These are phyloP conservation scores for Mortierella claussenii DNA, from an alignment of 192 early-diverging fungal species.

Conservation along the genomic window DNA sequence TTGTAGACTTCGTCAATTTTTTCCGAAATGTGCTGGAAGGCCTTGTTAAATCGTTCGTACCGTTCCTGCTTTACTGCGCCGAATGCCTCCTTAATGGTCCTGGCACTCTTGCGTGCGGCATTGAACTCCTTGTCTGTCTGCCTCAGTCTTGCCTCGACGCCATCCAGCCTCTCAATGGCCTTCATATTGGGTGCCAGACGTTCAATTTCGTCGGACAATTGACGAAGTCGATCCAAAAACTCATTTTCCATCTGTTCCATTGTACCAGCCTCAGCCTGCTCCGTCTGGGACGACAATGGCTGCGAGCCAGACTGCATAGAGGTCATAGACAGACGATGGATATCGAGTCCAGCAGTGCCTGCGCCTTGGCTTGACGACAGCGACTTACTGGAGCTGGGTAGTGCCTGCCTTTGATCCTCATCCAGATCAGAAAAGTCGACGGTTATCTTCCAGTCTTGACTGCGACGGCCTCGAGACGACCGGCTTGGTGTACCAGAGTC, in stretches of 20 bases:
- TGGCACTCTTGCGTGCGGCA: constrained; percentile 80
- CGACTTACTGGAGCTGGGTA: constrained; percentile 19
- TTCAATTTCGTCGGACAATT: constrained; percentile 77
- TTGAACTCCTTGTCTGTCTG: constrained; percentile 89
- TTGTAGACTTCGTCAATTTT: constrained; percentile 97
- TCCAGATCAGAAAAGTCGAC: constrained; percentile 71
- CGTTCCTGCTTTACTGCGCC: constrained; percentile 81
- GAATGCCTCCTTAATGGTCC: constrained; percentile 86
- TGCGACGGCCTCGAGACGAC: constrained; percentile 17
- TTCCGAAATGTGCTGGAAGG: constrained; percentile 90
- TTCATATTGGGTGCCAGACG: constrained; percentile 92
- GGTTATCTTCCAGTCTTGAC: constrained; percentile 63
- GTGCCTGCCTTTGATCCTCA: constrained; percentile 54
- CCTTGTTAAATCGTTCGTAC: constrained; percentile 80
- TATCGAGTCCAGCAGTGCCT: constrained; percentile 12
- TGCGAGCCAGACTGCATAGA: constrained; percentile 11
- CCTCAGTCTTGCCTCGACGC: constrained; percentile 80
- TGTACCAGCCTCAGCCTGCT: constrained; percentile 47
- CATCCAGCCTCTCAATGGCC: constrained; percentile 86
- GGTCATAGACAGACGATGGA: constrained; percentile 33
- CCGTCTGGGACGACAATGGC: constrained; percentile 7
- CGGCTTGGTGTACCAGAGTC: constrained; percentile 3
- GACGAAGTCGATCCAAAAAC: constrained; percentile 71
- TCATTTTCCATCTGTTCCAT: constrained; percentile 68
- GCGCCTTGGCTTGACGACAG: constrained; percentile 2